These are phyloP conservation scores for Stephania japonica DNA, from an alignment of 164 flowering plant species.

Conservation along the genomic window DNA sequence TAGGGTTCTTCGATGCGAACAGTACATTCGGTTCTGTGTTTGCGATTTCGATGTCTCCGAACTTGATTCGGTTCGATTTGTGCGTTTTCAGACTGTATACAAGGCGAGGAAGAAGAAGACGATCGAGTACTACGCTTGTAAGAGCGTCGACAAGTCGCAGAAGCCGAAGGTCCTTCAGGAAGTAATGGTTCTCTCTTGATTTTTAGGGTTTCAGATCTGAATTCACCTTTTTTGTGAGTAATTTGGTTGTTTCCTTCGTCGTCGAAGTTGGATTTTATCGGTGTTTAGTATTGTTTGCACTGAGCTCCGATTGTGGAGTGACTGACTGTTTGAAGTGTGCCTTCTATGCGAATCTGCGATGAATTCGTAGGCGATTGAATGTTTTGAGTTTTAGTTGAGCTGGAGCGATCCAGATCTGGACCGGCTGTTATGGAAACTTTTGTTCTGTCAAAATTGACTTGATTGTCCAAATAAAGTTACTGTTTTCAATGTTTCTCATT, in stretches of 20 bases:
- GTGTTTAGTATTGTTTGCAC: background rate
- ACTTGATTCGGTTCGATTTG: background rate
- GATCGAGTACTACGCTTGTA: conserved; percentile 85
- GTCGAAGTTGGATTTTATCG: background rate
- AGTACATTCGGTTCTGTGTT: background rate
- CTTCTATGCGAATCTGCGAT: background rate
- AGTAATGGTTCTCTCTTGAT: conserved; percentile 31
- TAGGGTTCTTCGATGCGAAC: background rate
- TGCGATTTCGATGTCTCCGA: background rate
- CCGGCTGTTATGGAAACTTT: background rate
- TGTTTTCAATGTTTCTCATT: background rate
- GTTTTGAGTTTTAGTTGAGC: background rate
- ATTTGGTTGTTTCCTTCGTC: background rate
- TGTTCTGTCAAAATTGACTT: background rate
- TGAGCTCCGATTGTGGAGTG: background rate
- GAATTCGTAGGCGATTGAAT: background rate
- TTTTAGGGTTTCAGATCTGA: background rate
- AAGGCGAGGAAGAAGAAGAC: conserved; percentile 98
- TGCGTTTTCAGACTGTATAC: conserved; percentile 61
- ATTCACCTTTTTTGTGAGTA: background rate
- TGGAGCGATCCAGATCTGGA: background rate
- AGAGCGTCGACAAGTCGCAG: conserved; percentile 92
- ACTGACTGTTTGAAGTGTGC: background rate
- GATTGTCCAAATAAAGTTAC: background rate
- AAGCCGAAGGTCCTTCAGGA: conserved; percentile 87